phyloP scores from a whole-genome alignment of 1,284 basidiomycete species.

The Trichosporon sp. region DNA sequence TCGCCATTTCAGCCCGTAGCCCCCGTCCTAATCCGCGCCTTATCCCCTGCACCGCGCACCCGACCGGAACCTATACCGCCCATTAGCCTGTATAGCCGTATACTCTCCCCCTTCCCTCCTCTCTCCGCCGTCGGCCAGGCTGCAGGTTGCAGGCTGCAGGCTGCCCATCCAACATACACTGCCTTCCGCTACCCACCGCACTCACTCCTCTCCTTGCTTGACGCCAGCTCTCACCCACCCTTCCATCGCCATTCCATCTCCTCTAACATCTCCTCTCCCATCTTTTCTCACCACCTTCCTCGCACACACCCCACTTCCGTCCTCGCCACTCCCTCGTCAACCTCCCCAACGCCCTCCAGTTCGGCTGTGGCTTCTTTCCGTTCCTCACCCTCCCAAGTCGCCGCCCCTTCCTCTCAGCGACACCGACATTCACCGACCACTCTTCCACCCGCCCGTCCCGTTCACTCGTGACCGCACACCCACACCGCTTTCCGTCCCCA shows the following conservation, averaged over 20 bases:
- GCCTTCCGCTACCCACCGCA: background rate
- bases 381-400: background rate
- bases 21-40: background rate
- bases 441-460: background rate
- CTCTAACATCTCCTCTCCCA: background rate
- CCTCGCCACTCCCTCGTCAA: background rate
- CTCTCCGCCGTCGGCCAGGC: background rate
- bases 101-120: background rate
- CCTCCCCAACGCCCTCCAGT: background rate
- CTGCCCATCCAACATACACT: slow-evolving; percentile 2
- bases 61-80: background rate
- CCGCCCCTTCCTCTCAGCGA: background rate
- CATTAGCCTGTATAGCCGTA: slow-evolving; percentile 4
- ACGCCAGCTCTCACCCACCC: background rate
- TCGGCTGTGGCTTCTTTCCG: slow-evolving; percentile 4
- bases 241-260: background rate
- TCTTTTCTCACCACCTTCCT: background rate
- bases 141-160: too few relatives aligned
- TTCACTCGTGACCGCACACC: background rate
- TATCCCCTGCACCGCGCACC: background rate
- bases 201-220: background rate
- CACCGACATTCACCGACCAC: slow-evolving; percentile 3
- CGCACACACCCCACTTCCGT: background rate
- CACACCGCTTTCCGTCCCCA: slow-evolving; percentile 2
- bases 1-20: background rate